Evolutionary conservation across 768 basidiomycete species (phyloP), one percentile per base, ranked within the genome.

Genomic region (Amanita molliuscula): DNA sequence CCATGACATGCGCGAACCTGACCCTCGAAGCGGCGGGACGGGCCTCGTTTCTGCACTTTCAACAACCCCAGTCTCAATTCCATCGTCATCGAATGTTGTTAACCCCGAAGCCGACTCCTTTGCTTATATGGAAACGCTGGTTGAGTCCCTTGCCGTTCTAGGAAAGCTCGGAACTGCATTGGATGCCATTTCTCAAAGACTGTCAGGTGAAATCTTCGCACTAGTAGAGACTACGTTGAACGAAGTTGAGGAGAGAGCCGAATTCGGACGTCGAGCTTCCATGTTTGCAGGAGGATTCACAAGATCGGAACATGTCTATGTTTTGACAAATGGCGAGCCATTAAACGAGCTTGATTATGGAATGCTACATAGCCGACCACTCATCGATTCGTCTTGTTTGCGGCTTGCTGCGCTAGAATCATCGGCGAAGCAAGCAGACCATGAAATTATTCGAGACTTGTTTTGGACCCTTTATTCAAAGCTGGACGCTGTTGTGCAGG

Each of bases 391-490:
- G 8, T 45, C 45, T 18, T 43, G 3, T 41, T 33, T 92, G 51
- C 76, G 89, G 35, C 72, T 88, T 23, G 74, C 82, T 15, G 84
- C 84, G 1, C 63, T 91, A 54, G 90, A 91, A 59, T 79, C 82
- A 6, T 78, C 82, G 15, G 69, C 80, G 0, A 86, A 82, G 54
- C 76, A 79, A 28, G 70, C 74, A 15, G 88, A 96, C 58, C 88
- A 90, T 53, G 92, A 95, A 59, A 85, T 87, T 11, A 64, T 99
- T 48, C 76, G 72, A 53, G 96, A 98, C 63, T 73, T 99, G 31
- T 98, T 98, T 65, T 98, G 95, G 95, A 96, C 95, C 2, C 61
- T 95, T 13, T 99, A 91, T 62, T 96, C 92, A 13, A 98, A 99
- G 65, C 60, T 99, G 42, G 85, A 93, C 60, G 96, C 96, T 26